Conservation (phyloP, 352 stramenopile species). For the Phytophthora nicotianae region DNA sequence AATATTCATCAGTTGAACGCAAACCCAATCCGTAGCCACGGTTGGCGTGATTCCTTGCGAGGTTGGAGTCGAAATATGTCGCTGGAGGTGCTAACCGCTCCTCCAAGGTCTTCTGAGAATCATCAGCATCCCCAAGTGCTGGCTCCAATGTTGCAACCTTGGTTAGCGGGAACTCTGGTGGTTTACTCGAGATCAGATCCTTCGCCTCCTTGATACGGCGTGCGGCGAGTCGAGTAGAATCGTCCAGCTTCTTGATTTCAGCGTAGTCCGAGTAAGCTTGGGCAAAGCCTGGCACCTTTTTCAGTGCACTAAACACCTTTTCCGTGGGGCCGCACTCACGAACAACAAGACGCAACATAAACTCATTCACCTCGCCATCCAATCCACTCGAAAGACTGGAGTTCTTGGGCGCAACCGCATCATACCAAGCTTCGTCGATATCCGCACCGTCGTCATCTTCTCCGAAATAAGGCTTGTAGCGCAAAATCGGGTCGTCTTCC, state of each 20-base stretch:
- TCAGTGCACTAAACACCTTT: constrained; percentile 68
- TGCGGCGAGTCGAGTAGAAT: constrained; percentile 41
- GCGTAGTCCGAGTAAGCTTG: constrained; percentile 70
- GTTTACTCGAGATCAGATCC: constrained; percentile 34
- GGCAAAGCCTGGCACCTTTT: constrained; percentile 56
- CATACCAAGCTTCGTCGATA: constrained; percentile 79
- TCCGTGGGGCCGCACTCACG: constrained; percentile 55
- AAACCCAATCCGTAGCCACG: constrained; percentile 52
- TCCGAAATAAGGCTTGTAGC: constrained; percentile 92
- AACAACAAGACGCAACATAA: constrained; percentile 67
- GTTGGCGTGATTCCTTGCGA: constrained; percentile 37
- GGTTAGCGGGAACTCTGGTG: constrained; percentile 28
- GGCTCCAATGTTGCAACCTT: constrained; percentile 48
- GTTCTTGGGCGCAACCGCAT: constrained; percentile 48
- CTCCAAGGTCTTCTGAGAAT: constrained; percentile 27
- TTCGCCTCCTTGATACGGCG: constrained; percentile 54
- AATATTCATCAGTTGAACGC: constrained; percentile 64
- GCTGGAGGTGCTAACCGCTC: constrained; percentile 53
- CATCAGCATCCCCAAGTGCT: constrained; percentile 24
- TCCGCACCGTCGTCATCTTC: constrained; percentile 87
- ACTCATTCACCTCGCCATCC: constrained; percentile 74
- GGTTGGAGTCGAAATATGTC: constrained; percentile 78
- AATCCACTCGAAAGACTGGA: constrained; percentile 49
- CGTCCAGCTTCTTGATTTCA: constrained; percentile 73
- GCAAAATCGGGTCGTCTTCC: constrained; percentile 90